A percentile compares a stretch with the other conserved stretches of the same genome.
phyloP scores from a whole-genome alignment of 164 flowering plant genomes.

The Vitis vinifera region DNA sequence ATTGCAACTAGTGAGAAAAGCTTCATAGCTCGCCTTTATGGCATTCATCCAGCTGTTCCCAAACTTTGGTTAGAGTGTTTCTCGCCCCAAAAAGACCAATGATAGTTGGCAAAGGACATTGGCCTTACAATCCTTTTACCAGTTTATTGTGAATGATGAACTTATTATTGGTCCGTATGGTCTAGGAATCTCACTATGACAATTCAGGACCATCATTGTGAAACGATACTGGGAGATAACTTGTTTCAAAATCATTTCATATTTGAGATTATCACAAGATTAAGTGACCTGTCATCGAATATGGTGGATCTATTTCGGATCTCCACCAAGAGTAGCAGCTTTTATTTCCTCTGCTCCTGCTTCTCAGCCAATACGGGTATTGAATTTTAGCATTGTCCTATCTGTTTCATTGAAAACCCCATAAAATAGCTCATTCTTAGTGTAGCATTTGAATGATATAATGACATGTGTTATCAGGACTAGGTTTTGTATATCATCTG shows the following conservation, averaged over 20 bases:
- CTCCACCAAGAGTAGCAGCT: neutral
- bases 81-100: neutral
- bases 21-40: constrained; percentile 42
- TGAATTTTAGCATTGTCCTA: neutral
- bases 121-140: neutral
- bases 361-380: neutral
- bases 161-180: neutral
- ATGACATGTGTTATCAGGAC: neutral
- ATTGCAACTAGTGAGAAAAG: constrained; percentile 55
- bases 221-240: neutral
- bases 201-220: neutral
- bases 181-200: constrained; percentile 1
- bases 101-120: neutral
- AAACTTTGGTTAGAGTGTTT: constrained; percentile 51
- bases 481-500: neutral
- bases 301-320: neutral
- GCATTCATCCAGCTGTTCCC: constrained; percentile 61
- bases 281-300: neutral
- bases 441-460: neutral
- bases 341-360: neutral
- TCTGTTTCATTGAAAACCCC: neutral
- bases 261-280: neutral
- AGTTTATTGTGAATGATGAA: neutral
- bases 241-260: neutral
- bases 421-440: neutral